Base-by-base conservation (phyloP, 257 asterid genomes). In the Haberlea rhodopensis region DNA sequence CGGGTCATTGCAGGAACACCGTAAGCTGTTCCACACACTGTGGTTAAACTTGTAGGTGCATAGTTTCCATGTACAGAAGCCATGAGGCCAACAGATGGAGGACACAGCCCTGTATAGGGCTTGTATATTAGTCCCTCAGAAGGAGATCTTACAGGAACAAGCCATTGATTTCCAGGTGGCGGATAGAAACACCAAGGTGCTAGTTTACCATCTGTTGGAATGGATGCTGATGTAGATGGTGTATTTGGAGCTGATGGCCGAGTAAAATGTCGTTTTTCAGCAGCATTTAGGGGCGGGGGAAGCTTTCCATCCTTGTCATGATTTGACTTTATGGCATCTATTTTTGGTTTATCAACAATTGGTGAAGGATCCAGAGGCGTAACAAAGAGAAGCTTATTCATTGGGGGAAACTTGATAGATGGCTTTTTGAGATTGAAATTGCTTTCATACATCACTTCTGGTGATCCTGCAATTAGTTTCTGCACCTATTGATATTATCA, bases 121-220 rank as follows among this genome's bases (percentile, higher is more conserved):
- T 84, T 90, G 85, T 90, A 88, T 48, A 84, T 37, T 19, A 84
- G 81, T 56, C 95, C 96, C 71, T 88, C 95, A 0, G 96, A 81
- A 13, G 86, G 88, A 29, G 95, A 85, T 48, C 73, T 76, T 49
- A 85, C 69, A 0, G 98, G 95, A 32, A 85, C 80, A 27, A 88
- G 40, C 95, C 95, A 86, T 53, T 83, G 95, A 29, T 79, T 73
- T 34, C 78, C 87, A 0, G 78, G 71, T 3, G 72, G 68, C 15
- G 81, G 67, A 13, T 60, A 74, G 75, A 77, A 68, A 70, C 53
- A 66, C 75, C 82, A 82, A 8, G 92, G 81, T 34, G 82, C 63
- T 25, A 67, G 25, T 61, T 76, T 82, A 24, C 75, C 60, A 13
- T 77, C 80, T 15, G 66, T n/a, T n/a, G n/a, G n/a, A n/a, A n/a